Evolutionary conservation across 2,329 filamentous ascomycete species (phyloP), one percentile per base, ranked within the genome.

Genomic region (Alternaria brassicicola): DNA sequence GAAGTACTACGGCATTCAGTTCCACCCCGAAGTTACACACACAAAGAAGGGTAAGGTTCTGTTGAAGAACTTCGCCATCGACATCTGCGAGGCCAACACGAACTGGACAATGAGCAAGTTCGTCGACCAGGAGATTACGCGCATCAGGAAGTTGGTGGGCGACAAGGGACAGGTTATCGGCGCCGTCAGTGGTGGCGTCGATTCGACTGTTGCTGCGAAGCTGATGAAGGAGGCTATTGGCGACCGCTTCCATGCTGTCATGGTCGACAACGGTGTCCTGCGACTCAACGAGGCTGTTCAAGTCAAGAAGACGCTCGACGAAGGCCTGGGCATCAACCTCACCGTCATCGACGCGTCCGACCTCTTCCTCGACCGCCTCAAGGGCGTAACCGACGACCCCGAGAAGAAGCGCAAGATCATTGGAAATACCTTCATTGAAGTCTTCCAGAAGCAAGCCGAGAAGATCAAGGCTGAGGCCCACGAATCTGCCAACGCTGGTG

Each of bases 391-490:
- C 0, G 92, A 81, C 50, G 81, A 91, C 55, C 93, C 94, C 0
- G 93, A 98, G 79, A 86, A 86, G 74, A 97, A 97, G 84, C 85
- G 93, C 54, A 97, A 96, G 80, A 88, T 97, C 69, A 97, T 97
- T 61, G 93, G 93, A 55, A 86, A 84, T 62, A 91, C 86, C 21
- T 91, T 93, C 76, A 92, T 93, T 64, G 89, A 93, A 67, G 80
- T 96, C 26, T 97, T 97, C 78, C 89, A 97, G 77, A 82, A 88
- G 58, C 89, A 93, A 75, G 93, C 91, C 25, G 85, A 85, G 69
- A 83, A 86, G 67, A 93, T 96, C 46, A 91, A 92, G 63, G 85
- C 85, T 54, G 87, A 84, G 26, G 90, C 90, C 0, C 85, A 87
- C 62, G 83, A 89, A 71, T 88, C 89, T 0, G 78, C 83, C 1